Evolutionary conservation across 148 eudicot genomes (phyloP).

Genomic region (Polygonum aviculare): DNA sequence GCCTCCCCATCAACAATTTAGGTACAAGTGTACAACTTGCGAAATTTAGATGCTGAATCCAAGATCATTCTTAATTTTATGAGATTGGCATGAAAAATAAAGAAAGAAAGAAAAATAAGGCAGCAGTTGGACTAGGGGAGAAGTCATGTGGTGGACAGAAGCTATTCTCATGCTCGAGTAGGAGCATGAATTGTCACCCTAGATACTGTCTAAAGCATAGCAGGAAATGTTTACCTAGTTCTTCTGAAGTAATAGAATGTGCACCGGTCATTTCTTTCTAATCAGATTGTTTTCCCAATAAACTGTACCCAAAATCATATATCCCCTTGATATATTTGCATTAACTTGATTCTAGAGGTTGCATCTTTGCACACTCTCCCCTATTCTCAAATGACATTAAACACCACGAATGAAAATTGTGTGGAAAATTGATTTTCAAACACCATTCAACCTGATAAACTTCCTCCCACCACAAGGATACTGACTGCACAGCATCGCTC

Average conservation of each 20-base stretch:
- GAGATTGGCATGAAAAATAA: background rate
- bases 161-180: background rate
- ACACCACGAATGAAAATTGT: background rate
- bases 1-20: background rate
- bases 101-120: background rate
- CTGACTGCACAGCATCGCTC: background rate
- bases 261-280: background rate
- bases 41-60: background rate
- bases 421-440: background rate
- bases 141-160: background rate
- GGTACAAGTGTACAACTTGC: background rate
- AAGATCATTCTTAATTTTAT: background rate
- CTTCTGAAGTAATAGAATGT: background rate
- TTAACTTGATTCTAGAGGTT: background rate
- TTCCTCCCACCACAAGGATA: background rate
- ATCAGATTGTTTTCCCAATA: background rate
- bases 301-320: background rate
- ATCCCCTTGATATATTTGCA: background rate
- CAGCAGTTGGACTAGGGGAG: too few relatives aligned
- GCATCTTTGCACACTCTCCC: background rate
- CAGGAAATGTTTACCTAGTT: background rate
- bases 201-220: background rate
- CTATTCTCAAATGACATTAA: background rate
- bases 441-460: background rate
- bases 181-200: background rate